Conservation (phyloP, 2,329 filamentous ascomycete species). For the Penicillium paneum region DNA sequence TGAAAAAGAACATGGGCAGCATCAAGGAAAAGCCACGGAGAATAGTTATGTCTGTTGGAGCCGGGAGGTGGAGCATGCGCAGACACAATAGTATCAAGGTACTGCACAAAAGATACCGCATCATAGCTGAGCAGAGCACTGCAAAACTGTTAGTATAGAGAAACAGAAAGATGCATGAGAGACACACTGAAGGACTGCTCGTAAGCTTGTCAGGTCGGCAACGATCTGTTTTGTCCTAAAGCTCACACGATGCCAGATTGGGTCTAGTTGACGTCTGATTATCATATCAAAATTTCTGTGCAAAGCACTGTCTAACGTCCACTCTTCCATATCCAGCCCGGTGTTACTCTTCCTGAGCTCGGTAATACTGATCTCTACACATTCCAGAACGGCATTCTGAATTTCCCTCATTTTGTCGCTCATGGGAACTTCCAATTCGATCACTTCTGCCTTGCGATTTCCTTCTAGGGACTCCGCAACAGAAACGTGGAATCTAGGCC, state of each 20-base stretch:
- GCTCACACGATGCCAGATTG: slow-evolving; percentile 94
- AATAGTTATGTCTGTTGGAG: slow-evolving; percentile 81
- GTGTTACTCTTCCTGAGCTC: slow-evolving; percentile 90
- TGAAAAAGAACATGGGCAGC: slow-evolving; percentile 93
- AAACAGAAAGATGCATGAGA: not conserved
- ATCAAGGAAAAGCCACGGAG: slow-evolving; percentile 94
- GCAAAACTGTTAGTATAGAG: slow-evolving; percentile 12
- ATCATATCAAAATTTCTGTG: slow-evolving; percentile 90
- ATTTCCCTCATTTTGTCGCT: slow-evolving; percentile 90
- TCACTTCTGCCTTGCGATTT: slow-evolving; percentile 89
- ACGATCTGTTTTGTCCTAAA: slow-evolving; percentile 95
- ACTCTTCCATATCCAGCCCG: slow-evolving; percentile 92
- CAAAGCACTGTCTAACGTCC: slow-evolving; percentile 89
- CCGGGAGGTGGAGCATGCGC: slow-evolving; percentile 85
- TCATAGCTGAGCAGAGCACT: slow-evolving; percentile 76
- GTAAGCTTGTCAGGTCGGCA: slow-evolving; percentile 77
- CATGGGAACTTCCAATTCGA: slow-evolving; percentile 95
- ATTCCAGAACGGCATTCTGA: slow-evolving; percentile 91
- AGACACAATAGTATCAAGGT: slow-evolving; percentile 89
- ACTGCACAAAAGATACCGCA: slow-evolving; percentile 84
- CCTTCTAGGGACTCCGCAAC: slow-evolving; percentile 89
- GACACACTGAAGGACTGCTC: slow-evolving; percentile 70
- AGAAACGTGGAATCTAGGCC: slow-evolving; percentile 88
- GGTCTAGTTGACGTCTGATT: slow-evolving; percentile 84
- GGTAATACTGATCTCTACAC: slow-evolving; percentile 88